Evolutionary conservation across 108 stramenopile species (phyloP).

Genomic region (Cyclotella kingstonii): DNA sequence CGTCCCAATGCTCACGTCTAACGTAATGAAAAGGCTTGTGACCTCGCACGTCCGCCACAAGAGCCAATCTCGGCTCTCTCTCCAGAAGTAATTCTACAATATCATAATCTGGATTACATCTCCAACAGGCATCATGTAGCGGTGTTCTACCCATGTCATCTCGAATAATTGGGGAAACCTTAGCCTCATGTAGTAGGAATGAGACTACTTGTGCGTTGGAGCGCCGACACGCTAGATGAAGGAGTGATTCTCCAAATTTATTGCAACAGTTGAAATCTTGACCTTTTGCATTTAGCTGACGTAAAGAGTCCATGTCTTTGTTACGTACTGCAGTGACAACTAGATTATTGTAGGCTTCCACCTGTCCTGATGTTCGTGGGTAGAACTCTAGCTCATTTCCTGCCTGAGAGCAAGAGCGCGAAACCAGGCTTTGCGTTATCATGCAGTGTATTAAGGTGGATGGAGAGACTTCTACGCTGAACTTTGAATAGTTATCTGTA

Average conservation of each 20-base stretch:
- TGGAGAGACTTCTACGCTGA: too few species aligned
- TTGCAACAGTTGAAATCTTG: conserved; percentile 64
- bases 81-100: conserved; percentile 54
- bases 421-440: too few species aligned
- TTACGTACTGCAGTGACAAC: conserved; percentile 57
- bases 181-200: conserved; percentile 57
- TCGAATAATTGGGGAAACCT: conserved; percentile 49
- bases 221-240: conserved; percentile 85
- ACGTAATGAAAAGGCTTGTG: conserved; percentile 76
- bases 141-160: conserved; percentile 89
- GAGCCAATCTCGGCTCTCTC: conserved; percentile 56
- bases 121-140: conserved; percentile 89
- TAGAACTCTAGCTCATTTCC: too few species aligned
- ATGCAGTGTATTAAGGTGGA: too few species aligned
- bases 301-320: conserved; percentile 49
- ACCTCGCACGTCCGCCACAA: conserved; percentile 62
- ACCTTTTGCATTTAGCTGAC: conserved; percentile 30
- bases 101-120: conserved; percentile 56
- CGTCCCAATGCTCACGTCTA: conserved; percentile 56
- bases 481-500: too few species aligned
- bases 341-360: conserved; percentile 55
- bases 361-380: conserved; percentile 44
- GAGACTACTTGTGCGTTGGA: conserved; percentile 56
- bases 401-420: too few species aligned
- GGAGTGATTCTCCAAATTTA: conserved; percentile 78